Conservation (phyloP, 202 grass and related monocot species). For the Digitaria exilis region DNA sequence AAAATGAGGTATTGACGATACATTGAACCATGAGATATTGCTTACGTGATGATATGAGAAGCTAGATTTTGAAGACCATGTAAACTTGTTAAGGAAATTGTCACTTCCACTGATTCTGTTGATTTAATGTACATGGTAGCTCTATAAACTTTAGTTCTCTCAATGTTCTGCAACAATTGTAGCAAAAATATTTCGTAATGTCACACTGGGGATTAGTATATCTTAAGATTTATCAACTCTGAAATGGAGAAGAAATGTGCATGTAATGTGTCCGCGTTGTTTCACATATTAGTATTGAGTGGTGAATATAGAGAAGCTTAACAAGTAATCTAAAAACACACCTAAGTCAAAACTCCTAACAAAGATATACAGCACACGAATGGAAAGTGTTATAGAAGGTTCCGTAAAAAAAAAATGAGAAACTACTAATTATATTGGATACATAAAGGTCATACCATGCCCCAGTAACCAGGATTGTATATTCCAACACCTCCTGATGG, state of each 20-base stretch:
- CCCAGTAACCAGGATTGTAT: slow-evolving; percentile 95
- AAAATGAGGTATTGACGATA: slow-evolving; percentile 11
- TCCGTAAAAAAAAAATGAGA: background rate
- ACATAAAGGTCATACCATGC: slow-evolving; percentile 75
- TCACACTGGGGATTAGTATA: background rate
- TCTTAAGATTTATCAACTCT: slow-evolving; percentile 14
- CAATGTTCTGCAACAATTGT: slow-evolving; percentile 69
- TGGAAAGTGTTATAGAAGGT: background rate
- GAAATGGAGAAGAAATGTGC: slow-evolving; percentile 3
- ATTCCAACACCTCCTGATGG: slow-evolving; percentile 83
- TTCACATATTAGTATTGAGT: background rate
- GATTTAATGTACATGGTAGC: slow-evolving; percentile 75
- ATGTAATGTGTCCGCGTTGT: background rate
- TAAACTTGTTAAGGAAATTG: slow-evolving; percentile 80
- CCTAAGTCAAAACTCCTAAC: background rate
- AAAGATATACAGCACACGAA: slow-evolving; percentile 9
- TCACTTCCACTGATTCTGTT: slow-evolving; percentile 58
- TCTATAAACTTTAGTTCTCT: slow-evolving; percentile 70
- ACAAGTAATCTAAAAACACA: slow-evolving; percentile 13
- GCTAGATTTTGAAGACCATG: slow-evolving; percentile 76
- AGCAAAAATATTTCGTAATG: slow-evolving; percentile 5
- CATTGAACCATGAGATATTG: slow-evolving; percentile 24
- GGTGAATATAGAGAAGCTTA: background rate
- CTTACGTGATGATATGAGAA: slow-evolving; percentile 67
- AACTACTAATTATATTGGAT: slow-evolving; percentile 11